Evolutionary conservation across 2,329 filamentous ascomycete species (phyloP).

Genomic region (Diaporthe batatas): DNA sequence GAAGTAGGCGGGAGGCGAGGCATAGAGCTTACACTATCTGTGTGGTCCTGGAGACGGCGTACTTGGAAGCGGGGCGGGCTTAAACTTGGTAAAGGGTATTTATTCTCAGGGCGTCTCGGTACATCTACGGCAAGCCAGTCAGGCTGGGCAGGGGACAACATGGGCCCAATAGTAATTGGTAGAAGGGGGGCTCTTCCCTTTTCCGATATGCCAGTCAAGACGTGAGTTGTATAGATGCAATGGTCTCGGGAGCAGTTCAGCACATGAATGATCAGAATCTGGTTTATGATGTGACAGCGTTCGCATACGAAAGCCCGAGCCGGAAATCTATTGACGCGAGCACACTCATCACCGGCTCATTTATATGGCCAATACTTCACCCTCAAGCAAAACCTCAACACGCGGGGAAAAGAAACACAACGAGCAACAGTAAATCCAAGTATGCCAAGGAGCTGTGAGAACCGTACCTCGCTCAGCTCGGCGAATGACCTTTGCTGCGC

Average conservation of each 20-base stretch:
- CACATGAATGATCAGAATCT: neutral
- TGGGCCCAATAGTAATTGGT: slow-evolving; percentile 10
- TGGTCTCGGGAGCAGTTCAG: neutral
- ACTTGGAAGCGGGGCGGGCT: neutral
- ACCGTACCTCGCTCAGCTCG: slow-evolving; percentile 23
- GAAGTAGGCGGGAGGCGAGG: neutral
- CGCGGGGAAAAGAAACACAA: neutral
- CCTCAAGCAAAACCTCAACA: slow-evolving; percentile 1
- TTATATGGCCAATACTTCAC: slow-evolving; percentile 27
- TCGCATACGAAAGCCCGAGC: slow-evolving; percentile 6
- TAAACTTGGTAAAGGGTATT: slow-evolving; percentile 15
- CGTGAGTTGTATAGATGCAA: slow-evolving; percentile 32
- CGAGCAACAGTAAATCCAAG: slow-evolving; percentile 13
- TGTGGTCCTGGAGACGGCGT: slow-evolving; percentile 2
- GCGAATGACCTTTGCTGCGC: slow-evolving; percentile 10
- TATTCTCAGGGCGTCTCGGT: slow-evolving; percentile 11
- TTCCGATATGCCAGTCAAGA: slow-evolving; percentile 7
- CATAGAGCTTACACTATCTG: neutral
- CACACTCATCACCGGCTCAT: slow-evolving; percentile 15
- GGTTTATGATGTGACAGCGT: slow-evolving; percentile 11
- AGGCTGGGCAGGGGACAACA: neutral
- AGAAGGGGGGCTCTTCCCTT: slow-evolving; percentile 4
- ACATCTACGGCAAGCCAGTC: neutral
- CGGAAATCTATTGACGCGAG: slow-evolving; percentile 30
- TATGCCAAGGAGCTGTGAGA: neutral